These are phyloP conservation scores for Moesziomyces parantarcticus DNA, from an alignment of 1,284 basidiomycete genomes.

Conservation along the genomic window DNA sequence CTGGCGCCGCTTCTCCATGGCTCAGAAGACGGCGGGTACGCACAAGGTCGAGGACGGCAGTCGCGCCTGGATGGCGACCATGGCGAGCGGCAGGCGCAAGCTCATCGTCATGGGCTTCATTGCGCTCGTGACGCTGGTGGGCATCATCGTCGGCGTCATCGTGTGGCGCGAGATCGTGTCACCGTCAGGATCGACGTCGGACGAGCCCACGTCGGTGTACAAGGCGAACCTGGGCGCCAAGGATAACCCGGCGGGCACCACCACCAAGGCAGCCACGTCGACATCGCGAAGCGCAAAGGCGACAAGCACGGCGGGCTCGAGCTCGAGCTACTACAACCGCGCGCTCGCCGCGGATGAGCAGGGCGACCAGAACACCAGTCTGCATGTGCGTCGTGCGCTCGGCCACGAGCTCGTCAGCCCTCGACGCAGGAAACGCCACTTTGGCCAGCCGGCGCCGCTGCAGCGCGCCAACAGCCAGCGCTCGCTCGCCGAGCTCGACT, in stretches of 20 bases:
- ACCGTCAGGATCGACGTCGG: slow-evolving; percentile 25
- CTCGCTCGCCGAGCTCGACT: slow-evolving; percentile 12
- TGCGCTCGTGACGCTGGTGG: slow-evolving; percentile 36
- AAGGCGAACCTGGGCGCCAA: slow-evolving; percentile 44
- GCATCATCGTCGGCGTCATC: slow-evolving; percentile 54
- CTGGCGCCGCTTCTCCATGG: slow-evolving; percentile 58
- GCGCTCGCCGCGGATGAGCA: slow-evolving; percentile 12
- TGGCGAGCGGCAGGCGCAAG: slow-evolving; percentile 38
- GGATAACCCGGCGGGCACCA: neutral
- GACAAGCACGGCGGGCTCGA: slow-evolving; percentile 11
- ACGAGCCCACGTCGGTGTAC: slow-evolving; percentile 29
- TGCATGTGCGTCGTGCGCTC: slow-evolving; percentile 14
- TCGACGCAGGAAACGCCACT: slow-evolving; percentile 28
- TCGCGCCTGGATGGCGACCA: slow-evolving; percentile 35
- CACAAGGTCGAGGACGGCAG: slow-evolving; percentile 40
- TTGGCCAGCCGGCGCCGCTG: slow-evolving; percentile 15
- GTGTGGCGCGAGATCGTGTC: slow-evolving; percentile 57
- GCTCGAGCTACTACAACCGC: slow-evolving; percentile 11
- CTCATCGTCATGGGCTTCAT: slow-evolving; percentile 47
- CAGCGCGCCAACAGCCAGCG: slow-evolving; percentile 1
- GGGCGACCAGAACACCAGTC: slow-evolving; percentile 8
- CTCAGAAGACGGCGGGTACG: slow-evolving; percentile 48
- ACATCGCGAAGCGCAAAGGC: neutral
- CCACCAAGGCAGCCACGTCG: neutral
- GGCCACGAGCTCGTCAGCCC: slow-evolving; percentile 6